Base-by-base conservation (phyloP, 1,284 basidiomycete species). In the Xerocomus amazonicus region DNA sequence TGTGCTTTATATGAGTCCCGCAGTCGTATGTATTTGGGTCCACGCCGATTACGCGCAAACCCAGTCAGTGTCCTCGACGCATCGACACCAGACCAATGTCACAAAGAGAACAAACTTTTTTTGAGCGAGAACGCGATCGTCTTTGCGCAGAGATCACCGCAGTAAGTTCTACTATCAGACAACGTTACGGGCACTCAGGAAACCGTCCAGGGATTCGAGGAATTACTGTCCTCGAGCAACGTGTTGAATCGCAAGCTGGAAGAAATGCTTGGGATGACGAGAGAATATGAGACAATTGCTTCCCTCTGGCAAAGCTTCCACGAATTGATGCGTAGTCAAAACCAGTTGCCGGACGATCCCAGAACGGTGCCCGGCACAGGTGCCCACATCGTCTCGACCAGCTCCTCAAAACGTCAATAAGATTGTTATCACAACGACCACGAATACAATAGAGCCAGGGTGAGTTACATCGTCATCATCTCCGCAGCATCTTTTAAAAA, bases 231-330 rank as follows among this genome's bases (percentile, higher is more conserved):
- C 2, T 82, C 87, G n/a, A 86, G 84, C 51, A 97, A 97, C 64
- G 79, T 80, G n/a, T 72, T 95, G 16, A 97, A 97, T 67, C 83
- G 94, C 51, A 94, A 92, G 62, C 75, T 97, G 4, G 94, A 97
- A 69, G 92, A 97, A 65, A 89, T 92, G 0, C 76, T 91, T 33
- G 87, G 88, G 9, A 95, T 97, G 76, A 93, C 94, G 5, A 86
- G 85, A 55, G 95, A 97, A 72, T 96, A 97, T 66, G 84, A 88
- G 47, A 93, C 90, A 0, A 93, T 97, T 43, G 89, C 92, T 1
- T 75, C 81, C 3, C 75, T 97, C 19, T 97, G 94, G 94, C 78
- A 84, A 43, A 83, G 79, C 51, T 92, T 94, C 60, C 83, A 90
- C 57, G 73, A 83, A 49, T 74, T 93, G 55, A 92, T 92, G 85